These are phyloP conservation scores for Phialophora tarda DNA, from an alignment of 2,329 filamentous ascomycete species.

Conservation along the genomic window DNA sequence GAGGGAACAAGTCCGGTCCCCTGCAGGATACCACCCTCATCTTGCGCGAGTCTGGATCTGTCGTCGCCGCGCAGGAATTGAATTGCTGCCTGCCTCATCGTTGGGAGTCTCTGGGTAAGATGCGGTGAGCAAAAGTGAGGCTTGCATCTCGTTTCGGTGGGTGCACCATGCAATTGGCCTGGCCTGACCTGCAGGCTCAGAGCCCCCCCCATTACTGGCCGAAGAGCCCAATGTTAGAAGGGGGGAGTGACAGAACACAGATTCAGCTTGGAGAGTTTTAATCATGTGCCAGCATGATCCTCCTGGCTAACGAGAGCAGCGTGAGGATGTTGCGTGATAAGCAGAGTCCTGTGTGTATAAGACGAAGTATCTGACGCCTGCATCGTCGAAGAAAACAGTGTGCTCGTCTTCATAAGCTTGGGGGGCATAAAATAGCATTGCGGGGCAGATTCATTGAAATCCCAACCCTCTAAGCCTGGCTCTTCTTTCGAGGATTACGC, in stretches of 20 bases:
- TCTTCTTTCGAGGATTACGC: constrained; percentile 72
- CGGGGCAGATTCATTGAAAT: constrained; percentile 28
- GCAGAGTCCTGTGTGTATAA: constrained; percentile 9
- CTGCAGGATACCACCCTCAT: neutral
- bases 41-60: neutral
- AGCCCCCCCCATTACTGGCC: constrained; percentile 13
- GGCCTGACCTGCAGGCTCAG: constrained; percentile 15
- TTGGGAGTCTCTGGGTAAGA: neutral
- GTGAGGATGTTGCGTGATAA: constrained; percentile 5
- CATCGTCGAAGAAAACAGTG: constrained; percentile 12
- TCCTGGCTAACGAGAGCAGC: constrained; percentile 7
- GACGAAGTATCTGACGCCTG: constrained; percentile 18
- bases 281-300: constrained; percentile 25
- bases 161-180: constrained; percentile 23
- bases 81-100: neutral
- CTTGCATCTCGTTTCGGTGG: constrained; percentile 19
- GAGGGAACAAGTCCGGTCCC: neutral
- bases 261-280: neutral
- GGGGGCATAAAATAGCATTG: constrained; percentile 9
- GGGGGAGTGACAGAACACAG: neutral
- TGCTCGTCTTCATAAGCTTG: neutral
- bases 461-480: constrained; percentile 30
- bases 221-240: neutral
- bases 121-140: constrained; percentile 16
- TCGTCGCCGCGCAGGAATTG: neutral